Conservation (phyloP, 208 protist genomes). For the Wallacemonas sp. region DNA sequence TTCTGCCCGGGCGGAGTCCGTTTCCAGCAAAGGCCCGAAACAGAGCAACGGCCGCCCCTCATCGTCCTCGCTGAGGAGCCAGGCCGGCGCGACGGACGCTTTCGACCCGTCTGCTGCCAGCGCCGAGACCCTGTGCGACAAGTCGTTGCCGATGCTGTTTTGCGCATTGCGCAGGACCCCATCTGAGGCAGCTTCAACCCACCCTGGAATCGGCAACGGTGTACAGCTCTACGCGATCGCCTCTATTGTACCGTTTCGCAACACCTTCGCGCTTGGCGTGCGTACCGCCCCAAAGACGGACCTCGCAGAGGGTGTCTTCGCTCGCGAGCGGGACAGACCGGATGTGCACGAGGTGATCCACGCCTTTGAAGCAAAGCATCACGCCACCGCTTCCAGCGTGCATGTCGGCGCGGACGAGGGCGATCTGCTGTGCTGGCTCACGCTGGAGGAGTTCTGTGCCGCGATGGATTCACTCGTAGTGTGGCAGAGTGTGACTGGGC, state of each 20-base stretch:
- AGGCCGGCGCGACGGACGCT: constrained; percentile 7
- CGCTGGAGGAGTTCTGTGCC: constrained; percentile 67
- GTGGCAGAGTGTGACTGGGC: constrained; percentile 49
- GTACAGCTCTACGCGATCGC: constrained; percentile 69
- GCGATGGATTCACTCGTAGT: constrained; percentile 55
- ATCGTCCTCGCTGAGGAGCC: neutral
- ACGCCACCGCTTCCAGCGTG: neutral
- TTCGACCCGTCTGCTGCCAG: constrained; percentile 37
- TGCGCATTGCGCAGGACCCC: constrained; percentile 4
- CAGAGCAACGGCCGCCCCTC: neutral
- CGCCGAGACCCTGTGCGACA: too few species aligned
- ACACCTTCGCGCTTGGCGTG: constrained; percentile 69
- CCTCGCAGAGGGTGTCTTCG: constrained; percentile 42
- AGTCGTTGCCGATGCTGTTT: neutral
- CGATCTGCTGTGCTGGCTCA: constrained; percentile 54
- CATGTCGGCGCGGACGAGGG: constrained; percentile 18
- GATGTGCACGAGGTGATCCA: constrained; percentile 47
- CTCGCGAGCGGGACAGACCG: constrained; percentile 40
- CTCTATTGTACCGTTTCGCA: constrained; percentile 59
- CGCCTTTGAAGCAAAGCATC: neutral
- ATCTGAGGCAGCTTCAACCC: neutral
- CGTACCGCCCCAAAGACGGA: constrained; percentile 51
- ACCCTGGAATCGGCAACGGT: constrained; percentile 15
- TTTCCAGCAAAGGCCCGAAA: neutral
- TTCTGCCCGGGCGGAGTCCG: neutral